These are phyloP conservation scores for Trichosporon coremiiforme DNA, from an alignment of 1,284 basidiomycete genomes.

Conservation along the genomic window DNA sequence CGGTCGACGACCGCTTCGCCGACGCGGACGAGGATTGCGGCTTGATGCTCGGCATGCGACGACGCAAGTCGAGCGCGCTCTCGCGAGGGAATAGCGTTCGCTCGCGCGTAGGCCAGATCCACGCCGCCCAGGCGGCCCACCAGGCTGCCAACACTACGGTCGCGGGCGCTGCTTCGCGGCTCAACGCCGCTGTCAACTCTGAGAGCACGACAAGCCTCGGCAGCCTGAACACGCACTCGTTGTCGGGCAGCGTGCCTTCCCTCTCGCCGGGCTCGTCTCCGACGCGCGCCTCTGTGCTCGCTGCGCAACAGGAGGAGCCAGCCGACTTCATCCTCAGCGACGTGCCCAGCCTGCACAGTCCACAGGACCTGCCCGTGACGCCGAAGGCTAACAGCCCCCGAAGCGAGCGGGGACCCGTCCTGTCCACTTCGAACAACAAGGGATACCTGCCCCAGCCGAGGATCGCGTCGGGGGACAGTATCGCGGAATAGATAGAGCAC, in stretches of 20 bases:
- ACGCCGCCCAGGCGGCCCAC: constrained; percentile 8
- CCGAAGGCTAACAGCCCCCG: constrained; percentile 14
- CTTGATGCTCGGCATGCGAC: constrained; percentile 10
- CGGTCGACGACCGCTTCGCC: constrained; percentile 7
- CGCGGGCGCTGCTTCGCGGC: not conserved
- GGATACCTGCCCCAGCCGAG: not conserved
- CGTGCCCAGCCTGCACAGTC: not conserved
- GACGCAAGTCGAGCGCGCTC: constrained; percentile 11
- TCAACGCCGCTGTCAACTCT: not conserved
- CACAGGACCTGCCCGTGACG: constrained; percentile 6
- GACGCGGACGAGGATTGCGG: constrained; percentile 14
- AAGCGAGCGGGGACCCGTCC: not conserved
- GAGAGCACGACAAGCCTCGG: constrained; percentile 8
- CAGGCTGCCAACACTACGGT: not conserved
- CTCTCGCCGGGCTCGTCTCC: not conserved
- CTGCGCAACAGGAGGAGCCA: not conserved
- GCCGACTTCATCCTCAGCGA: not conserved
- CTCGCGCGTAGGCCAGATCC: constrained; percentile 8
- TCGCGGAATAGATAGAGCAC: not conserved
- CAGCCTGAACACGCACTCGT: not conserved
- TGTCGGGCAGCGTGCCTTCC: not conserved
- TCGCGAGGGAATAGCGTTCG: constrained; percentile 13
- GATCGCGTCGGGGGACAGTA: not conserved
- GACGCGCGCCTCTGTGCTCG: not conserved
- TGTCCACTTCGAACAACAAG: not conserved